These are phyloP conservation scores for Neofusicoccum ribis DNA, from an alignment of 2,329 filamentous ascomycete species.

Conservation along the genomic window DNA sequence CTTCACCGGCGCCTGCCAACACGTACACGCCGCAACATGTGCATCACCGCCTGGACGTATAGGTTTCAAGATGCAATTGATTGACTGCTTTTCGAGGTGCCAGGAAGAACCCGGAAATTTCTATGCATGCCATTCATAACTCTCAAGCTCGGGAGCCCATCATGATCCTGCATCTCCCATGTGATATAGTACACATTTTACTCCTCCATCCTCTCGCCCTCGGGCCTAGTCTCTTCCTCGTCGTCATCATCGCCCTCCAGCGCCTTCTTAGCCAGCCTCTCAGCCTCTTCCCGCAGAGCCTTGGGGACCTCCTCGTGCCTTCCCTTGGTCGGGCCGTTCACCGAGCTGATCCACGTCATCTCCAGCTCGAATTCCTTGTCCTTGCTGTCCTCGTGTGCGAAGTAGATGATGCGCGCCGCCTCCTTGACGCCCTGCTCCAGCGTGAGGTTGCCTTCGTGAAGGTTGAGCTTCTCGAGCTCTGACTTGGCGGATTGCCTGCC, in stretches of 20 bases:
- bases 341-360: conserved; percentile 94
- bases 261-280: conserved; percentile 86
- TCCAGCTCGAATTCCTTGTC: conserved; percentile 99
- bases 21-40: neutral
- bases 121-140: conserved; percentile 17
- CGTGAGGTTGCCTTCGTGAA: conserved; percentile 73
- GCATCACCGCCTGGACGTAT: neutral
- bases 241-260: conserved; percentile 82
- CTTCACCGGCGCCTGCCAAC: neutral
- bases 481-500: conserved; percentile 96
- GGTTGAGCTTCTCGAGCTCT: conserved; percentile 95
- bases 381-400: conserved; percentile 98
- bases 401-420: conserved; percentile 94
- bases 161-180: conserved; percentile 5
- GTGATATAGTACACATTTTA: conserved; percentile 43
- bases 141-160: conserved; percentile 8
- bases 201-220: conserved; percentile 84
- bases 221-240: conserved; percentile 69
- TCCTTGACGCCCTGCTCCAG: conserved; percentile 90
- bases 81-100: neutral
- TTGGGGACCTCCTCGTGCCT: conserved; percentile 91
- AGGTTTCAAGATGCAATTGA: neutral
- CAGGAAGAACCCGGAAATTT: neutral
- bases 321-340: conserved; percentile 86
- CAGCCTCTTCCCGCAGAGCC: conserved; percentile 85